Base-by-base conservation (phyloP, 169 alveolate genomes). In the Babesia bigemina region DNA sequence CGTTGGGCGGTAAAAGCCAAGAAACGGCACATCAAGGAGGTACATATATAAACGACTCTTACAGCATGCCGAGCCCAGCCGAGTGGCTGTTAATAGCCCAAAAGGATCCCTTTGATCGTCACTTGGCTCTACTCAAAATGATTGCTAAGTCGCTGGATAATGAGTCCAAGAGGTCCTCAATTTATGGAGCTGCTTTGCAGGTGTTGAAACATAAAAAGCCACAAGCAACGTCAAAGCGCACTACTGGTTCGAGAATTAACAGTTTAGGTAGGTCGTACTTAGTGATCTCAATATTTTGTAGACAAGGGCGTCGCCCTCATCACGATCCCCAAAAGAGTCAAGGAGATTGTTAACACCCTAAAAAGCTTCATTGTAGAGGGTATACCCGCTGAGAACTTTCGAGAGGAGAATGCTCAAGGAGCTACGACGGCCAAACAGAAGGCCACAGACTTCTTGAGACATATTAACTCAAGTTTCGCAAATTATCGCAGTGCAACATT, bases 351-450 rank as follows among this genome's bases (percentile, higher is more conserved):
- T 12, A 33, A 50, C n/a, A 28, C 48, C 13, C 29, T 74, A 8
- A 74, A 74, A 47, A 42, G 63, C 28, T 74, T 74, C 49, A 29
- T 74, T 1, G 75, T 63, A n/a, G 75, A 74, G 9, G 84, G 84
- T 21, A 74, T 74, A 29, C 67, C 84, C 1, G 26, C 84, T 2
- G 73, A 48, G 21, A 74, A 74, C 42, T 74, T 74, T 26, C 24
- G 12, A n/a, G 65, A 61, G 14, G 57, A 59, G 45, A 55, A 0
- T 21, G 50, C 14, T 14, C 39, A 11, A n/a, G 42, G 33, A 17
- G 50, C 17, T 0, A 57, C 56, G n/a, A 4, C 17, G 10, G 60
- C 45, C n/a, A 29, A 50, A 39, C 58, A 47, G 36, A 47, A 21
- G 19, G 66, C 59, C 26, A 52, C 24, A n/a, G 84, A 74, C 26